These are phyloP conservation scores for Saccharomyces hybrid DNA, from an alignment of 1,139 yeast species.

Conservation along the genomic window DNA sequence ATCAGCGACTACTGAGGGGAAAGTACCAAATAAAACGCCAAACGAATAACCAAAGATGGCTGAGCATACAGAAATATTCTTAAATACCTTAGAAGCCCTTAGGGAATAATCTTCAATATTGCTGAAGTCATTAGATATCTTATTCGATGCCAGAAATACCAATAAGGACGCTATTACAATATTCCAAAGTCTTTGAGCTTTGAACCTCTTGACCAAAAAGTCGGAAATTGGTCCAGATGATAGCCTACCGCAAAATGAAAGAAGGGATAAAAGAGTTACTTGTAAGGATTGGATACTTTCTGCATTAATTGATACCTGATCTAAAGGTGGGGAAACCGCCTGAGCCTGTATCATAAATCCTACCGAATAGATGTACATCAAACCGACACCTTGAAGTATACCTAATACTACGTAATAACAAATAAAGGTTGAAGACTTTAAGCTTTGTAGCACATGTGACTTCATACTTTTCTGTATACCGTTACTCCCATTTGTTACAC, in stretches of 20 bases:
- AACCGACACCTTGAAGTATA: constrained; percentile 64
- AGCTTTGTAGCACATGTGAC: neutral
- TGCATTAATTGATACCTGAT: constrained; percentile 20
- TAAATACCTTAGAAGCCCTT: constrained; percentile 6
- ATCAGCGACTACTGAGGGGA: constrained; percentile 75
- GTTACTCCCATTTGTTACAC: neutral
- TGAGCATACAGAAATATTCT: constrained; percentile 45
- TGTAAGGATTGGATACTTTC: constrained; percentile 56
- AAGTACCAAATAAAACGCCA: constrained; percentile 73
- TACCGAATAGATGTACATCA: constrained; percentile 67
- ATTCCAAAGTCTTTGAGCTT: constrained; percentile 64
- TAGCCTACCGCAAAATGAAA: constrained; percentile 62
- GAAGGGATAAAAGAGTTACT: constrained; percentile 61
- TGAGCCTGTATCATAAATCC: constrained; percentile 64
- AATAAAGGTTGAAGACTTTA: constrained; percentile 34
- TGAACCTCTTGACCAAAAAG: constrained; percentile 41
- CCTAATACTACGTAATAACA: constrained; percentile 51
- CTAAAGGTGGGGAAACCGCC: constrained; percentile 27
- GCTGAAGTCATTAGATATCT: constrained; percentile 23
- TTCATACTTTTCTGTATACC: neutral
- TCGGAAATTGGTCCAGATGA: constrained; percentile 66
- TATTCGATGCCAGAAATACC: constrained; percentile 41
- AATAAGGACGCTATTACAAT: constrained; percentile 45
- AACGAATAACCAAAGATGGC: constrained; percentile 62
- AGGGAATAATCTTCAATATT: neutral